These are phyloP conservation scores for Penicillium pancosmium DNA, from an alignment of 495 filamentous ascomycete species.

Conservation along the genomic window DNA sequence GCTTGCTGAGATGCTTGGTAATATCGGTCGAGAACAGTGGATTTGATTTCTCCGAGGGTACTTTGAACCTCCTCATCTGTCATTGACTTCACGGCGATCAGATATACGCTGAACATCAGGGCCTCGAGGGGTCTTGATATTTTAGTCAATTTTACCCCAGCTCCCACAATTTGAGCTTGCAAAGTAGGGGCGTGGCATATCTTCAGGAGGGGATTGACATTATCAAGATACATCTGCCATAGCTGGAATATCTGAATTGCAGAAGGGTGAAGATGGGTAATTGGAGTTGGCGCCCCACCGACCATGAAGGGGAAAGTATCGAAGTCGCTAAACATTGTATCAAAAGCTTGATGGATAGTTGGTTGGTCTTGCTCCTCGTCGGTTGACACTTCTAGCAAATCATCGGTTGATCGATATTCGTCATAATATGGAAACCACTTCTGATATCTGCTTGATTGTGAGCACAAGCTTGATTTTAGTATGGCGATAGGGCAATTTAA, in stretches of 20 bases:
- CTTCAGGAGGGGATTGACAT: constrained; percentile 53
- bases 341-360: constrained; percentile 56
- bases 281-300: constrained; percentile 48
- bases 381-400: constrained; percentile 52
- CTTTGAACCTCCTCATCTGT: constrained; percentile 29
- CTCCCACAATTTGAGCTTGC: constrained; percentile 36
- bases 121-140: constrained; percentile 58
- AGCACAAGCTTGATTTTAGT: background rate
- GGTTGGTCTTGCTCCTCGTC: constrained; percentile 62
- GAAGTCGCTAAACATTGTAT: constrained; percentile 53
- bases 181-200: constrained; percentile 51
- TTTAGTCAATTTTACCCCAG: constrained; percentile 19
- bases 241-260: constrained; percentile 37
- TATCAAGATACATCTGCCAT: constrained; percentile 50
- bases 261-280: constrained; percentile 35
- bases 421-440: constrained; percentile 25
- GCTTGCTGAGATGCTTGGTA: constrained; percentile 72
- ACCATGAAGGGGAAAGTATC: constrained; percentile 64
- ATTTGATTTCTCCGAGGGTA: constrained; percentile 14
- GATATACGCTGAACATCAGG: constrained; percentile 75
- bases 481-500: too few relatives aligned
- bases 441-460: constrained; percentile 4
- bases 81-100: constrained; percentile 64
- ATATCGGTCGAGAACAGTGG: constrained; percentile 56
- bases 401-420: constrained; percentile 19